Conservation (phyloP, 352 stramenopile genomes). For the Phytophthora cajani region DNA sequence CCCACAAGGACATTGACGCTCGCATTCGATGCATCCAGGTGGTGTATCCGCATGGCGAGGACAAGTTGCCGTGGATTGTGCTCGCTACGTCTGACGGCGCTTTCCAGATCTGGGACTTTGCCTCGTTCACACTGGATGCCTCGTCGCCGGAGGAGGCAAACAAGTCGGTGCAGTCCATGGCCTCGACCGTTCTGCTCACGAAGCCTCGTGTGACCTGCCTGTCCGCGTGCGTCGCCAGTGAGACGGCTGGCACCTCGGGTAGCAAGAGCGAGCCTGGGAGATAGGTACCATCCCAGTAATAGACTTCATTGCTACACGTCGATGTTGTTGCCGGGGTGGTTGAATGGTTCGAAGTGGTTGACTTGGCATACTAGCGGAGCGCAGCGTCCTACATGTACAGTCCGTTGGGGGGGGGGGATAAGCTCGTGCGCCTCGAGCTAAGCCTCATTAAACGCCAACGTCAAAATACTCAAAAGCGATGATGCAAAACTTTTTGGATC, state of each 20-base stretch:
- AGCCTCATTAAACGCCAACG: too few relatives aligned
- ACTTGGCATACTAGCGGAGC: too few relatives aligned
- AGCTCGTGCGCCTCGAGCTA: too few relatives aligned
- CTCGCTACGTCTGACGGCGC: conserved; percentile 76
- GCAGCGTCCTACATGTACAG: too few relatives aligned
- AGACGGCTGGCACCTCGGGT: conserved; percentile 17
- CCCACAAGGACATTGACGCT: conserved; percentile 62
- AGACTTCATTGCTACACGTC: conserved; percentile 1
- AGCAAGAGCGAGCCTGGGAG: conserved; percentile 18
- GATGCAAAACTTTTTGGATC: too few relatives aligned
- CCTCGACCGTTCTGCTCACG: conserved; percentile 71
- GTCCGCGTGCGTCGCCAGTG: conserved; percentile 59
- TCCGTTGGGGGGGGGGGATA: too few relatives aligned
- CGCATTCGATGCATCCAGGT: conserved; percentile 82
- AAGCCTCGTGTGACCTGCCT: conserved; percentile 81
- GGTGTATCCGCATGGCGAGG: conserved; percentile 67
- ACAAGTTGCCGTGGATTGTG: conserved; percentile 72
- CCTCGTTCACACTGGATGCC: conserved; percentile 62
- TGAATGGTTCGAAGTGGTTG: too few relatives aligned
- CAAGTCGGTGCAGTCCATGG: conserved; percentile 56
- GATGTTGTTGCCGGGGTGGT: background rate
- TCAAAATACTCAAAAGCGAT: too few relatives aligned
- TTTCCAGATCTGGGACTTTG: conserved; percentile 87
- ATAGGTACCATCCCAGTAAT: conserved; percentile 15
- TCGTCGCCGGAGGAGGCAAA: conserved; percentile 63